Percentiles rank a stretch among this genome's conserved stretches.
phyloP scores from a whole-genome alignment of 208 protist genomes.

The Wallacemonas sp. region DNA sequence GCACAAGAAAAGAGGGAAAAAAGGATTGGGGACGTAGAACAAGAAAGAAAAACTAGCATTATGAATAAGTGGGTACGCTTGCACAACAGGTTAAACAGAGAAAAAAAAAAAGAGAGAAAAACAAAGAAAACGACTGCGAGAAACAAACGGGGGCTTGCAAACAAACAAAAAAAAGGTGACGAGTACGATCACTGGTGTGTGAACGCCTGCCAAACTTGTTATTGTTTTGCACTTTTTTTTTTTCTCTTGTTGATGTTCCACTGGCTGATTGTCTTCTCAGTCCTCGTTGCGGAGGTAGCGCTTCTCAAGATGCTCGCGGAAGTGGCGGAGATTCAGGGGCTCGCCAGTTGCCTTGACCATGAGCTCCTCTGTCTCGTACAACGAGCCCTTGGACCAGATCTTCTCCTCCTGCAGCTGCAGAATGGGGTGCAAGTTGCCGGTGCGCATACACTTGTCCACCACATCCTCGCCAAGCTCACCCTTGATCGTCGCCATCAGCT shows the following conservation, averaged over 20 bases:
- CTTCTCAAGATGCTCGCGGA: conserved; percentile 60
- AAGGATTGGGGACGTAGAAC: conserved; percentile 1
- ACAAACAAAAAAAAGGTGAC: not conserved
- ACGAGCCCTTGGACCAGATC: conserved; percentile 51
- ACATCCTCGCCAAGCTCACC: conserved; percentile 42
- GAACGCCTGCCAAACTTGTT: not conserved
- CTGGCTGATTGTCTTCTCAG: not conserved
- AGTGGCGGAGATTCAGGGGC: conserved; percentile 66
- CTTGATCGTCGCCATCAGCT: conserved; percentile 57
- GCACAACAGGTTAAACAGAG: not conserved
- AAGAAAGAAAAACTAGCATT: too few relatives aligned
- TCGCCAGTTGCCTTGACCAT: conserved; percentile 72
- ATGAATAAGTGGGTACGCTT: conserved; percentile 11
- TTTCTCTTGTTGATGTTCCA: conserved; percentile 21
- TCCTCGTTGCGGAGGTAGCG: conserved; percentile 52
- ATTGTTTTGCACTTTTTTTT: conserved; percentile 5
- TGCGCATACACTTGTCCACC: conserved; percentile 43
- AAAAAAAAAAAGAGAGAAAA: not conserved
- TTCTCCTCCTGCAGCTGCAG: conserved; percentile 51
- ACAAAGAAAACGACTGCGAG: not conserved
- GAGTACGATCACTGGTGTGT: not conserved
- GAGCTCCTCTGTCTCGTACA: conserved; percentile 63
- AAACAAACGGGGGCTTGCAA: not conserved
- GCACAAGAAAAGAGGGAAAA: not conserved
- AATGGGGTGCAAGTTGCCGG: conserved; percentile 53